A percentile compares a stretch with the other conserved stretches of the same genome.
phyloP scores from a whole-genome alignment of 2,329 filamentous ascomycete species.

The Juglanconis oblonga region DNA sequence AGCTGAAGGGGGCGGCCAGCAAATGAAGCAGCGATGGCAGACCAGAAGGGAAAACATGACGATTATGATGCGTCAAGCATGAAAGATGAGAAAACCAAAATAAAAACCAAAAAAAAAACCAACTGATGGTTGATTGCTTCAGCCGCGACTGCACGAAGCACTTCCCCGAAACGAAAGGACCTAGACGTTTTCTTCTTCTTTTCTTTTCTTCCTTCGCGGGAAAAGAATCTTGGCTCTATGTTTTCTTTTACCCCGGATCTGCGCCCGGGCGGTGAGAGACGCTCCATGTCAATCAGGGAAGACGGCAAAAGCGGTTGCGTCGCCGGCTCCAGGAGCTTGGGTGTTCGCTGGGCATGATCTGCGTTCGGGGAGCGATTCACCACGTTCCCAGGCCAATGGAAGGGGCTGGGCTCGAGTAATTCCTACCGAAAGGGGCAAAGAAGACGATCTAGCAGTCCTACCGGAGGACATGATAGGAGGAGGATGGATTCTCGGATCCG shows the following conservation, averaged over 20 bases:
- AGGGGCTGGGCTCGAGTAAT: conserved; percentile 9
- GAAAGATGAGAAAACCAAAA: too few relatives aligned
- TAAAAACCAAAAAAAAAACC: too few relatives aligned
- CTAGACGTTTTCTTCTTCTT: background rate
- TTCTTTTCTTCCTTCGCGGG: background rate
- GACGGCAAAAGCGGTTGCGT: background rate
- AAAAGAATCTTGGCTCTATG: background rate
- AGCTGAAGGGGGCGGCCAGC: background rate
- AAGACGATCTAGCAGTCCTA: background rate
- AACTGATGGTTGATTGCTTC: background rate
- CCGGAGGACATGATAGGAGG: background rate
- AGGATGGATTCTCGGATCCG: background rate
- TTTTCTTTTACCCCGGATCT: background rate
- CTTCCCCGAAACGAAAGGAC: background rate
- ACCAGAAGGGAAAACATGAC: background rate
- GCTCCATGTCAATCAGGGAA: conserved; percentile 9
- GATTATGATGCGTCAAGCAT: background rate
- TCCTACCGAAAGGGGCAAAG: conserved; percentile 9
- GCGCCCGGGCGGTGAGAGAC: background rate
- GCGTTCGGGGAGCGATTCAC: conserved; percentile 16
- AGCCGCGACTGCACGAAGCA: background rate
- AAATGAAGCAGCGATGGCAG: background rate
- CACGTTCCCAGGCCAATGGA: conserved; percentile 13
- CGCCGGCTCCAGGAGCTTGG: background rate
- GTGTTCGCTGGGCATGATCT: background rate